Evolutionary conservation across 2,329 filamentous ascomycete genomes (phyloP).

Genomic region (Cladosporium velox): DNA sequence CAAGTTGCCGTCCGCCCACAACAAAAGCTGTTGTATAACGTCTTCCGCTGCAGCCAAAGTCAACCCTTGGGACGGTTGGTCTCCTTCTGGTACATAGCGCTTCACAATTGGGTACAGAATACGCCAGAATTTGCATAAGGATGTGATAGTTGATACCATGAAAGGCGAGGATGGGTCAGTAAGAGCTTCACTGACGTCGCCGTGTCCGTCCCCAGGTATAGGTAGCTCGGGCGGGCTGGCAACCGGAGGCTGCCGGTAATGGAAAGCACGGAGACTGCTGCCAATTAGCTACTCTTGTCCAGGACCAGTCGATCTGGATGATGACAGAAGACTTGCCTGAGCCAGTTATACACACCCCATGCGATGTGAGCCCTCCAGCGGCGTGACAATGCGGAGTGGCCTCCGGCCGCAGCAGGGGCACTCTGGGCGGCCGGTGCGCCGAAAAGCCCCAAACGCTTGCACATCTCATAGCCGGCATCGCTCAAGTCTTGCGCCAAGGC

Average conservation of each 20-base stretch:
- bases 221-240: neutral
- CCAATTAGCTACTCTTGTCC: neutral
- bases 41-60: neutral
- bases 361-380: conserved; percentile 3
- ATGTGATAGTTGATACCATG: neutral
- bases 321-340: neutral
- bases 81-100: neutral
- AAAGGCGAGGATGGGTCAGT: neutral
- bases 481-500: neutral
- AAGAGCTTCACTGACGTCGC: neutral
- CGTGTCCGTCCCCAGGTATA: neutral
- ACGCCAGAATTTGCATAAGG: conserved; percentile 7
- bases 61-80: neutral
- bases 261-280: neutral
- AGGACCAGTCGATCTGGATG: neutral
- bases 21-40: neutral
- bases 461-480: conserved; percentile 1
- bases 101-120: neutral
- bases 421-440: neutral
- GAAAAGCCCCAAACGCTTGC: neutral
- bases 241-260: neutral
- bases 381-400: neutral
- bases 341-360: conserved; percentile 5
- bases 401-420: neutral
- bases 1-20: neutral